Evolutionary conservation across 1,284 basidiomycete species (phyloP), one percentile per base, ranked within the genome.

Genomic region (Vanrija sp.): DNA sequence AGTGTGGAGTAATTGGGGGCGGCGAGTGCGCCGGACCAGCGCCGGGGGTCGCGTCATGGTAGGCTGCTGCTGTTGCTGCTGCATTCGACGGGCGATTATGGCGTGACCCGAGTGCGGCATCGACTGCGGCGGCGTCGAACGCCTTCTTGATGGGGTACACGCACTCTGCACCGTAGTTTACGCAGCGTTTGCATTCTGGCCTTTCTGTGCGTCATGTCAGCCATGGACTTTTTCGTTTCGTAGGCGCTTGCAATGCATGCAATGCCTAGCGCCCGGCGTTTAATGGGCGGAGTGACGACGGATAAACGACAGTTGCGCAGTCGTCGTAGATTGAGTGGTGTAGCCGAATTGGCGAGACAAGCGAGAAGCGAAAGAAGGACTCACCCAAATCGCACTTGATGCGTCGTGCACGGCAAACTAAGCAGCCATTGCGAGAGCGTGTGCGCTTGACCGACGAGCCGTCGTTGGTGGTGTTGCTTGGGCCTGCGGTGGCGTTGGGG

Each of bases 361-460:
- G 34, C 34, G 34, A 34, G 6, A 34, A 34, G 12, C 34, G 34
- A 15, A 28, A 38, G 28, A 40, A 14, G n/a, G 12, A 60, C 65
- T 50, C 45, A 68, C 69, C 65, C 28, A 64, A 57, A 57, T 72
- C 70, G 45, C 70, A 72, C 44, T 67, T 68, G 45, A 72, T 59
- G 38, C 70, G 49, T 16, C 70, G 57, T n/a, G 64, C 59, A n/a
- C 70, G 60, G 48, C 70, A 72, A 6, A 72, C 65, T 26, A 70
- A 49, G 52, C 70, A 72, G 1, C 70, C 70, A 49, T 63, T 65
- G n/a, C 61, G 46, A 1, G 66, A 65, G 15, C 66, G 54, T 1
- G 63, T 62, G 19, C 58, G 54, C 40, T 60, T 63, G 26, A 43
- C 26, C 1, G 40, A 8, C 34, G 34, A 34, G 34, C 34, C 34